These are phyloP conservation scores for Fomitopsis schrenkii DNA, from an alignment of 1,284 basidiomycete species.

Conservation along the genomic window DNA sequence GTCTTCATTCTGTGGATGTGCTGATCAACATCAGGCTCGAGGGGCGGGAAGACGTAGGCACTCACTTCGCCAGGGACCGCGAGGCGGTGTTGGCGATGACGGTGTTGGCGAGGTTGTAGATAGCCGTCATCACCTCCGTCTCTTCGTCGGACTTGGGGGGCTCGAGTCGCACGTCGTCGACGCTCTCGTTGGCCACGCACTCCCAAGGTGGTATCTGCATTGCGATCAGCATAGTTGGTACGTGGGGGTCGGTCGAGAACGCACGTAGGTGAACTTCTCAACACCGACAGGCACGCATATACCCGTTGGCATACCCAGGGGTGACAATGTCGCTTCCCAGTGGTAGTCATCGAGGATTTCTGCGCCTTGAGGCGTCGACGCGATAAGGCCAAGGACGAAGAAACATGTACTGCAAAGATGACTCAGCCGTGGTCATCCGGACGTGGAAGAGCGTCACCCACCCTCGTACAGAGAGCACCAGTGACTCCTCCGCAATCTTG, in stretches of 20 bases:
- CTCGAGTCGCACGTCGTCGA: slow-evolving; percentile 47
- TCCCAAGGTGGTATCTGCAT: slow-evolving; percentile 78
- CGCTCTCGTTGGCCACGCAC: slow-evolving; percentile 39
- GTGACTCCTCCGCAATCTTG: slow-evolving; percentile 87
- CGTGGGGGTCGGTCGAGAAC: not conserved
- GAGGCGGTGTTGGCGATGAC: slow-evolving; percentile 94
- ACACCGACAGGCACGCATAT: slow-evolving; percentile 86
- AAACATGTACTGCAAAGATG: slow-evolving; percentile 77
- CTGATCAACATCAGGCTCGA: not conserved
- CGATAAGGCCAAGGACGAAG: slow-evolving; percentile 87
- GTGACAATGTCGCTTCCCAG: slow-evolving; percentile 89
- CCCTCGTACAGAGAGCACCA: slow-evolving; percentile 92
- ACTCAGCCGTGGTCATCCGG: not conserved
- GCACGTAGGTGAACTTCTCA: slow-evolving; percentile 67
- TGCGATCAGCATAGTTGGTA: not conserved
- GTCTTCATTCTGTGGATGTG: slow-evolving; percentile 67
- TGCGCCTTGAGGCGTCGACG: slow-evolving; percentile 69
- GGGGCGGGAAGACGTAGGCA: slow-evolving; percentile 1
- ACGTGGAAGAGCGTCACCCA: slow-evolving; percentile 34
- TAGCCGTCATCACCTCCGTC: slow-evolving; percentile 83
- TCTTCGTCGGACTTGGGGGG: slow-evolving; percentile 72
- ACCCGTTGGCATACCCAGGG: slow-evolving; percentile 86
- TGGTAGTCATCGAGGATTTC: slow-evolving; percentile 87
- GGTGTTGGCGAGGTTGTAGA: slow-evolving; percentile 94
- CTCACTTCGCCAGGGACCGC: slow-evolving; percentile 77